Conservation (phyloP, 495 filamentous ascomycete genomes). For the Neurospora discreta region DNA sequence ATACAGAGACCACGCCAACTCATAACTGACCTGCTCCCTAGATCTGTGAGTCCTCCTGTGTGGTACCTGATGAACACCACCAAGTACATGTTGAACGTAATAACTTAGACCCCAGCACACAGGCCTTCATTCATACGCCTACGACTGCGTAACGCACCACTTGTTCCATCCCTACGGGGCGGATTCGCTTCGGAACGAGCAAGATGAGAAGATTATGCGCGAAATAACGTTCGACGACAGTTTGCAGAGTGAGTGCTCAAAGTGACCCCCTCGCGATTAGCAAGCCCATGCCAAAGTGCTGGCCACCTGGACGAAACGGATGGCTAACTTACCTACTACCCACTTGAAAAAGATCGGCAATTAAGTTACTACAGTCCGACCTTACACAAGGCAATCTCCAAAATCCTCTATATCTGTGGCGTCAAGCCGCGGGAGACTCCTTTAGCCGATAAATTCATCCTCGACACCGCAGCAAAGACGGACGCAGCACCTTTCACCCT, state of each 20-base stretch:
- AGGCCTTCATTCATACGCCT: constrained; percentile 48
- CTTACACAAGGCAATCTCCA: constrained; percentile 26
- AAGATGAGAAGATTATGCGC: constrained; percentile 51
- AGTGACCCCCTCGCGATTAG: background rate
- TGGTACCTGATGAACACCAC: background rate
- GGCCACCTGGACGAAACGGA: too few relatives aligned
- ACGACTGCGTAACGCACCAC: constrained; percentile 55
- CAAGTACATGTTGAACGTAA: background rate
- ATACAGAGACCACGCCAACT: background rate
- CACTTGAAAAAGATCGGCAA: constrained; percentile 26
- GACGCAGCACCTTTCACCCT: constrained; percentile 33
- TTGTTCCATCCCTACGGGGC: constrained; percentile 52
- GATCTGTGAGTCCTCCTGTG: background rate
- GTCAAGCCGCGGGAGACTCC: constrained; percentile 35
- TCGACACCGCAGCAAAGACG: constrained; percentile 23
- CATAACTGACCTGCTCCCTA: background rate
- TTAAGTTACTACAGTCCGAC: constrained; percentile 29
- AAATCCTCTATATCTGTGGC: constrained; percentile 25
- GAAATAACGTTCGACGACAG: constrained; percentile 55
- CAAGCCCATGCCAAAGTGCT: background rate
- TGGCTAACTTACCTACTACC: background rate
- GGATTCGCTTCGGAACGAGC: constrained; percentile 36
- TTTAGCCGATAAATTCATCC: constrained; percentile 32
- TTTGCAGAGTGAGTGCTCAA: constrained; percentile 39
- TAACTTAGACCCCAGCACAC: background rate